Evolutionary conservation across 106 monocot species (phyloP), one percentile per base, ranked within the genome.

Genomic region (Allium sativum): DNA sequence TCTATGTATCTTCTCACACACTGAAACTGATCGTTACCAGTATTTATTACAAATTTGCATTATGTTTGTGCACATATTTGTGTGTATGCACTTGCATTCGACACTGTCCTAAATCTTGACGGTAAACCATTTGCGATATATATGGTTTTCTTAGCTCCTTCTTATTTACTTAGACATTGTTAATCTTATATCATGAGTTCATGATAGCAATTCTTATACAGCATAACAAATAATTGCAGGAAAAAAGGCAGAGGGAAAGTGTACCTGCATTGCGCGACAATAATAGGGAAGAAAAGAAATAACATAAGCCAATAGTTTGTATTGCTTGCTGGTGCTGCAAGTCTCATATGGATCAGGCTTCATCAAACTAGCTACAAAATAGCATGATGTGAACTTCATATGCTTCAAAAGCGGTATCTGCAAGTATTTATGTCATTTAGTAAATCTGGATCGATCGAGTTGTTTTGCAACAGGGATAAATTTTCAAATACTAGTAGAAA

Each of bases 261-360:
- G 41, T 69, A 93, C 98, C 98, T 99, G 98, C 85, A 88, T 76
- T 13, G 98, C 92, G 31, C 96, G 81, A 76, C 92, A 92, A 65
- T 85, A 92, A 65, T 98, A 98, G n/a, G 96, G 96, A 10, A 98
- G 85, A 42, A 98, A 92, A 16, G 96, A 98, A 52, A 98, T 74
- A 43, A 92, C 47, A 70, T 88, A 85, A 22, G 88, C 66, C 42
- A 91, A 31, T 13, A 82, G 64, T 68, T 85, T 99, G 83, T 79
- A 88, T 40, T 77, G 78, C 22, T 76, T 67, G 68, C 81, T 85
- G 8, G 48, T 57, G 12, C 68, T 92, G 73, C 98, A 99, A 3
- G 76, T 85, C 11, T 67, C 78, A 61, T 83, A 85, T 12, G 92
- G 69, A 59, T 69, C 68, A 10, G 74, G 60, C 22, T 65, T 73